A percentile compares a stretch with the other conserved stretches of the same genome.
These are phyloP conservation scores for Coemansia nantahalensis DNA, from an alignment of 192 early-diverging fungal genomes.

Conservation along the genomic window DNA sequence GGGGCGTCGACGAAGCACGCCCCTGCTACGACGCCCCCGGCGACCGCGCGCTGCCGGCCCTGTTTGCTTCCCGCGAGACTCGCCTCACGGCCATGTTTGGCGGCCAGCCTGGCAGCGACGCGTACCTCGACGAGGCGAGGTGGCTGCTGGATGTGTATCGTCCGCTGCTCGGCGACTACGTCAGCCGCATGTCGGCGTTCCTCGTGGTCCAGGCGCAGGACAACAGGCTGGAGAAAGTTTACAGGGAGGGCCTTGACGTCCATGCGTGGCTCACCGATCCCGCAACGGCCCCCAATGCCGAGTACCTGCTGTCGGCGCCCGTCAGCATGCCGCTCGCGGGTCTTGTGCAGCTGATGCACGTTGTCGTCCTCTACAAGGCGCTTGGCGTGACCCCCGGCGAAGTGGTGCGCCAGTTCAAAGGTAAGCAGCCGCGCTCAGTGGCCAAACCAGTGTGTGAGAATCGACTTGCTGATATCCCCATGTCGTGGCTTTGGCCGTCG, in stretches of 20 bases:
- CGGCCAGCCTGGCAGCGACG: slow-evolving; percentile 82
- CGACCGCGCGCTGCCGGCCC: neutral
- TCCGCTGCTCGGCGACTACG: slow-evolving; percentile 65
- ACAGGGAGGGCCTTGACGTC: slow-evolving; percentile 38
- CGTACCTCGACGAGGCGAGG: slow-evolving; percentile 80
- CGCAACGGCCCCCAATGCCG: neutral
- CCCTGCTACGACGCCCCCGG: neutral
- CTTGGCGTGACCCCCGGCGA: slow-evolving; percentile 57
- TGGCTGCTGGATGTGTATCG: slow-evolving; percentile 71
- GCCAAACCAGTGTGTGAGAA: too few relatives aligned
- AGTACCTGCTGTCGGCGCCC: neutral
- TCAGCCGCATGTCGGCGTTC: slow-evolving; percentile 68
- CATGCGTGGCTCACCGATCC: neutral
- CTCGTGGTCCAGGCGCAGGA: slow-evolving; percentile 57
- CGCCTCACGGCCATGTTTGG: slow-evolving; percentile 84
- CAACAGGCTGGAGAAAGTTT: slow-evolving; percentile 51
- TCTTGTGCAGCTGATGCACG: slow-evolving; percentile 79
- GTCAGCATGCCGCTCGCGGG: slow-evolving; percentile 73
- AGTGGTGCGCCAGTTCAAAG: slow-evolving; percentile 12
- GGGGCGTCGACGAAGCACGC: neutral
- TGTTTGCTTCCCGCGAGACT: slow-evolving; percentile 42
- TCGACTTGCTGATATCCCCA: neutral
- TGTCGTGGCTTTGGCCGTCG: neutral
- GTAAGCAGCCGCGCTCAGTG: slow-evolving; percentile 8
- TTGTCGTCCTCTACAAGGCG: slow-evolving; percentile 65